Evolutionary conservation across 495 filamentous ascomycete genomes (phyloP).

Genomic region (Ascobolus immersus): DNA sequence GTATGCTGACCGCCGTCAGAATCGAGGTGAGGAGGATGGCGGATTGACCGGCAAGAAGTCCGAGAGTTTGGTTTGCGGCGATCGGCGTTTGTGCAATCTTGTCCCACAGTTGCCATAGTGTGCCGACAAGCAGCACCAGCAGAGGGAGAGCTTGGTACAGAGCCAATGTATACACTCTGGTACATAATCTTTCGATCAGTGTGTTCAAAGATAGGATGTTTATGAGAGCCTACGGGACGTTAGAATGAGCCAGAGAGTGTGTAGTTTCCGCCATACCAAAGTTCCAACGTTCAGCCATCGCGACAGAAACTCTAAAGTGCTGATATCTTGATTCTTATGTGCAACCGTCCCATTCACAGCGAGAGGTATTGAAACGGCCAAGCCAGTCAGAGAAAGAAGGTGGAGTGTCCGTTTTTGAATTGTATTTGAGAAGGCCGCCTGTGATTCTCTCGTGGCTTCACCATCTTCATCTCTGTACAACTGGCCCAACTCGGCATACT

Average conservation of each 20-base stretch:
- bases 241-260: too few relatives aligned
- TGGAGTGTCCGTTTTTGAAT: conserved; percentile 23
- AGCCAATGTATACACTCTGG: not conserved
- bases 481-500: not conserved
- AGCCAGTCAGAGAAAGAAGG: conserved; percentile 21
- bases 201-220: not conserved
- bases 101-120: too few relatives aligned
- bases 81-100: too few relatives aligned
- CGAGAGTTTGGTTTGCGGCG: too few relatives aligned
- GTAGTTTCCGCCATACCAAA: conserved; percentile 25
- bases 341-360: conserved; percentile 20
- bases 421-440: conserved; percentile 26
- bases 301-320: conserved; percentile 12
- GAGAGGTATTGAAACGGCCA: conserved; percentile 21
- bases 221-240: conserved; percentile 5
- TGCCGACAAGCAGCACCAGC: not conserved
- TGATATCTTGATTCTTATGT: conserved; percentile 2
- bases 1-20: too few relatives aligned
- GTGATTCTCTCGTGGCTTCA: conserved; percentile 28
- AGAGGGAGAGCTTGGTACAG: not conserved
- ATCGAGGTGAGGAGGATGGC: conserved; percentile 16
- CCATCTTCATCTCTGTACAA: conserved; percentile 40
- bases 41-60: too few relatives aligned
- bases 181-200: conserved; percentile 1
- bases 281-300: conserved; percentile 20